Evolutionary conservation across 352 stramenopile species (phyloP), one percentile per base, ranked within the genome.

Genomic region (Blastocystis sp.): DNA sequence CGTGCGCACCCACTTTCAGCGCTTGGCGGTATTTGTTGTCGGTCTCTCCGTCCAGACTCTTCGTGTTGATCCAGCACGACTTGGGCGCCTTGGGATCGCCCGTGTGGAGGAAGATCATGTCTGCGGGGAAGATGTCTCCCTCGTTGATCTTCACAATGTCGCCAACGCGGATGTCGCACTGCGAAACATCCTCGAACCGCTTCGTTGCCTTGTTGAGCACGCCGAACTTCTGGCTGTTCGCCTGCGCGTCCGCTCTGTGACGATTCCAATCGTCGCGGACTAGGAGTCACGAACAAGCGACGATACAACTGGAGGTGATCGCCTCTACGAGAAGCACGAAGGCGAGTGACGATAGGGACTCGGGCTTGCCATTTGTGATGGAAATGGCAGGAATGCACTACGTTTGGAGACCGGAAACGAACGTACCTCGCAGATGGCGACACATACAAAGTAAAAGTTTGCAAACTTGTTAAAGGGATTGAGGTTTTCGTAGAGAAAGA

Each of bases 41-140:
- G 9, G 94, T 97, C 89, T 98, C 94, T 21, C 95, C 94, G 80
- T 97, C 95, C 62, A 98, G 90, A 88, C 96, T 97, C 74, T 92
- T 94, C 9, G 95, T 97, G 90, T 97, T 94, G 45, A 98, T 92
- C 82, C 96, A 97, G 89, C 91, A 95, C 1, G 71, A 45, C 76
- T 89, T 89, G 93, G 90, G 0, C 89, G 91, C 91, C 23, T 90
- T 92, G 7, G 94, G 90, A 60, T 94, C 91, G 43, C 92, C 95
- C 0, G 92, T 92, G 45, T 94, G 92, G 0, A 98, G 90, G 1
- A 98, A 76, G 0, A 97, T 92, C 1, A 98, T 78, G 84, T 98
- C 95, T 0, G 95, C 95, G 4, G 95, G 95, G 11, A 98, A 92
- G 53, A 94, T 92, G 43, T 96, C 92, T 34, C 93, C 91, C 86